phyloP scores from a whole-genome alignment of 495 filamentous ascomycete species.

The Penicillium atrosanguineum region DNA sequence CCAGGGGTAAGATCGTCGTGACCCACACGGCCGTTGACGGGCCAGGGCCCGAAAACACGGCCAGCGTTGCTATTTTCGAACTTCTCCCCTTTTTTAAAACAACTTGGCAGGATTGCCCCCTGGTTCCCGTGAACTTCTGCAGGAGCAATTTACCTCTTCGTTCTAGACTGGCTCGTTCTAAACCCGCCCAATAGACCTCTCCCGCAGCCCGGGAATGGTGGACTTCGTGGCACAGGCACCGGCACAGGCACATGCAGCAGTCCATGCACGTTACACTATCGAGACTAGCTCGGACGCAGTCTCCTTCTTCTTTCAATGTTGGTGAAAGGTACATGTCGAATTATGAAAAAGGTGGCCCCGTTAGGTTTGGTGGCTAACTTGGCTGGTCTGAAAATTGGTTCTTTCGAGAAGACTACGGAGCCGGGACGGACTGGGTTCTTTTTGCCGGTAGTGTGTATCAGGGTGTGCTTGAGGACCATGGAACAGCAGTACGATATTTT shows the following conservation, averaged over 20 bases:
- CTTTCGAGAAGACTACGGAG: neutral
- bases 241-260: conserved; percentile 1
- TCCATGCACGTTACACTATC: conserved; percentile 5
- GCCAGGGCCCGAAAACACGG: neutral
- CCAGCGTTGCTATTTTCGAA: neutral
- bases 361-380: neutral
- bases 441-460: neutral
- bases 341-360: neutral
- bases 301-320: neutral
- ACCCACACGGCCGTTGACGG: conserved; percentile 22
- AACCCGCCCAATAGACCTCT: conserved; percentile 3
- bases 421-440: neutral
- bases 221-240: conserved; percentile 13
- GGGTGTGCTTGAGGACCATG: neutral
- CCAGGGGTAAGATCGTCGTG: conserved; percentile 19
- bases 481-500: neutral
- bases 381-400: neutral
- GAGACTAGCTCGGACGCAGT: neutral
- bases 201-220: conserved; percentile 7
- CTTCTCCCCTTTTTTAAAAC: conserved; percentile 4
- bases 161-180: conserved; percentile 13
- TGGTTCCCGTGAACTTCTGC: neutral
- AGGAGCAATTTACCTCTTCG: neutral
- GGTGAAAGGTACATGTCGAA: neutral
- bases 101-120: neutral